These are phyloP conservation scores for Chlorophyllum brunneum DNA, from an alignment of 768 basidiomycete genomes.

Conservation along the genomic window DNA sequence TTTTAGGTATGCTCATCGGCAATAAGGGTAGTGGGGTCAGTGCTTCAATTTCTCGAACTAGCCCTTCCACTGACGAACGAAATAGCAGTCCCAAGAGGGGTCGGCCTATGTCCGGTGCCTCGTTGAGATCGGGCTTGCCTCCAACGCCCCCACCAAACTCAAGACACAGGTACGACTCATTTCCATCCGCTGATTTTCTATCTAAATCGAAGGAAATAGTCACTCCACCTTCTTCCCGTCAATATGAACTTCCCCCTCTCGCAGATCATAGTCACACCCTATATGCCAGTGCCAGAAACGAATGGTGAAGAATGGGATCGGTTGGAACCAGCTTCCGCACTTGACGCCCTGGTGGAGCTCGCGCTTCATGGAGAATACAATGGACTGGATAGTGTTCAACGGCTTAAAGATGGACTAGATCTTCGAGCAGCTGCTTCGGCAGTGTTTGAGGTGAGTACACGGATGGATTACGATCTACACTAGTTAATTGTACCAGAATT, in stretches of 20 bases:
- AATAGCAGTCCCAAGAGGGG: conserved; percentile 49
- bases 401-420: conserved; percentile 65
- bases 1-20: conserved; percentile 84
- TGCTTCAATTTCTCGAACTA: conserved; percentile 14
- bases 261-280: conserved; percentile 64
- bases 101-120: conserved; percentile 69
- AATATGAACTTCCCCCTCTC: conserved; percentile 58
- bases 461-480: background rate
- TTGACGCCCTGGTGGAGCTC: conserved; percentile 79
- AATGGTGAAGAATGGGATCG: conserved; percentile 94
- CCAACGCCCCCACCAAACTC: conserved; percentile 85
- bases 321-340: conserved; percentile 71
- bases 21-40: conserved; percentile 63
- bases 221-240: conserved; percentile 42
- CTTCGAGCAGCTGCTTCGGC: conserved; percentile 71
- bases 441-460: conserved; percentile 71
- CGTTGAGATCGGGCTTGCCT: conserved; percentile 83
- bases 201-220: conserved; percentile 24
- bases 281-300: conserved; percentile 76
- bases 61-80: background rate
- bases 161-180: conserved; percentile 70
- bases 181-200: background rate
- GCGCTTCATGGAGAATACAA: conserved; percentile 88
- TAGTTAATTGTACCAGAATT: conserved; percentile 47
- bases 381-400: conserved; percentile 54